Conservation (phyloP, 768 basidiomycete species). For the Tricholoma furcatifolium region DNA sequence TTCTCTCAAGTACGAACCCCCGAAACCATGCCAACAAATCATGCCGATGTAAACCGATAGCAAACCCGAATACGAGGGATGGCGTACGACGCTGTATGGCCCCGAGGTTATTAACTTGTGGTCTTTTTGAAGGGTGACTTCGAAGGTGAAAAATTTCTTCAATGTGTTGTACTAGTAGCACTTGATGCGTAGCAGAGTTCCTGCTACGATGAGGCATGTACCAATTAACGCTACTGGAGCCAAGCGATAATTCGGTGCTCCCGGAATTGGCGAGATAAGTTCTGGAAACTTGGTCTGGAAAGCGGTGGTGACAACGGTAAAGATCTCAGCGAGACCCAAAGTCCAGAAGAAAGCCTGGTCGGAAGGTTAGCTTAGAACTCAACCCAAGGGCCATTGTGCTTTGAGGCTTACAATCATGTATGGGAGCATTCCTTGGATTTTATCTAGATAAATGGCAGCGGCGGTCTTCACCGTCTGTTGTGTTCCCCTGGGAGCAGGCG, state of each 20-base stretch:
- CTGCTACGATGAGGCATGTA: constrained; percentile 22
- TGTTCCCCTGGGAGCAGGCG: neutral
- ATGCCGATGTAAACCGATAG: constrained; percentile 28
- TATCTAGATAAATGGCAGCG: neutral
- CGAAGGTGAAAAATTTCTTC: constrained; percentile 39
- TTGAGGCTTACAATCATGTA: neutral
- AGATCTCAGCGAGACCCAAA: neutral
- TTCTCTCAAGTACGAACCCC: constrained; percentile 29
- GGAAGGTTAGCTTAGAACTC: neutral
- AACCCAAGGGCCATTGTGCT: neutral
- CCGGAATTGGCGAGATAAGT: neutral
- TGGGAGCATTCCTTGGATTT: neutral
- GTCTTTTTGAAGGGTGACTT: constrained; percentile 26
- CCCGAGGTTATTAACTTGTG: constrained; percentile 27
- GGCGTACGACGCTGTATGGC: constrained; percentile 32
- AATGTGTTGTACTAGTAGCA: constrained; percentile 37
- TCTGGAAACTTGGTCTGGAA: too few species aligned
- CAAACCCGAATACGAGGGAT: constrained; percentile 29
- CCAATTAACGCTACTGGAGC: constrained; percentile 18
- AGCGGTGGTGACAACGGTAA: neutral
- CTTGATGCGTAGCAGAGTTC: constrained; percentile 30
- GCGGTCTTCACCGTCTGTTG: neutral
- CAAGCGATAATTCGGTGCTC: neutral
- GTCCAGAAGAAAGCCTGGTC: neutral
- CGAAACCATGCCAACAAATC: constrained; percentile 29